A percentile compares a stretch with the other conserved stretches of the same genome.
phyloP scores from a whole-genome alignment of 768 basidiomycete genomes.

The Heimioporus sp. region DNA sequence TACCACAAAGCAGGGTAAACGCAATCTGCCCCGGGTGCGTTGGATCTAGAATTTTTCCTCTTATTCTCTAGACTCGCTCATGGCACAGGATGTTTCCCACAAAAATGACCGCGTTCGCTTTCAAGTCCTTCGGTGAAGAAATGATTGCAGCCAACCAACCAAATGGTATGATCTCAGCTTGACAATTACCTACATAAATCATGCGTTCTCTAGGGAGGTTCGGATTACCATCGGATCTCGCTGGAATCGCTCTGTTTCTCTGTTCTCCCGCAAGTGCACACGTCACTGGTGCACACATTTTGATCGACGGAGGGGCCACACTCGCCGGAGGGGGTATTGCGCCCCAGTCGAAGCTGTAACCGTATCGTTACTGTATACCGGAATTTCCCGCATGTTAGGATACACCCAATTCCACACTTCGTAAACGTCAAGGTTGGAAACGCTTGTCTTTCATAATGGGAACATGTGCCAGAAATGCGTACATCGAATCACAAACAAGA shows the following conservation, averaged over 20 bases:
- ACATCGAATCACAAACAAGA: not conserved
- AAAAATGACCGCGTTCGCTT: constrained; percentile 79
- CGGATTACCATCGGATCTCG: constrained; percentile 64
- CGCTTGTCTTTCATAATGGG: not conserved
- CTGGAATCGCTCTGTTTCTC: constrained; percentile 68
- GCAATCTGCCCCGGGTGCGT: constrained; percentile 78
- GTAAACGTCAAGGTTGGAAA: no score
- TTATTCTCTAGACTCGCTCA: not conserved
- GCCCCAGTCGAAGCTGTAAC: constrained; percentile 25
- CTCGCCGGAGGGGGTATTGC: constrained; percentile 20
- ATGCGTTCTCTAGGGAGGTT: constrained; percentile 49
- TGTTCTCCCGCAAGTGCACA: constrained; percentile 71
- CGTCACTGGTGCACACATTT: constrained; percentile 69
- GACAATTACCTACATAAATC: not conserved
- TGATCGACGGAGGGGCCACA: constrained; percentile 65
- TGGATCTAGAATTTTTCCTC: not conserved
- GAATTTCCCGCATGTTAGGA: no score
- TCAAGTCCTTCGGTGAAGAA: constrained; percentile 54
- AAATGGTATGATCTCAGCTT: constrained; percentile 45
- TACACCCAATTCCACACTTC: no score
- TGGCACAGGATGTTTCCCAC: constrained; percentile 65
- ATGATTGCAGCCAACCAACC: constrained; percentile 55
- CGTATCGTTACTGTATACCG: not conserved
- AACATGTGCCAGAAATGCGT: not conserved
- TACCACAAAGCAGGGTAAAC: constrained; percentile 55